Evolutionary conservation across 257 asterid genomes (phyloP), one percentile per base, ranked within the genome.

Genomic region (Plantago elongata): DNA sequence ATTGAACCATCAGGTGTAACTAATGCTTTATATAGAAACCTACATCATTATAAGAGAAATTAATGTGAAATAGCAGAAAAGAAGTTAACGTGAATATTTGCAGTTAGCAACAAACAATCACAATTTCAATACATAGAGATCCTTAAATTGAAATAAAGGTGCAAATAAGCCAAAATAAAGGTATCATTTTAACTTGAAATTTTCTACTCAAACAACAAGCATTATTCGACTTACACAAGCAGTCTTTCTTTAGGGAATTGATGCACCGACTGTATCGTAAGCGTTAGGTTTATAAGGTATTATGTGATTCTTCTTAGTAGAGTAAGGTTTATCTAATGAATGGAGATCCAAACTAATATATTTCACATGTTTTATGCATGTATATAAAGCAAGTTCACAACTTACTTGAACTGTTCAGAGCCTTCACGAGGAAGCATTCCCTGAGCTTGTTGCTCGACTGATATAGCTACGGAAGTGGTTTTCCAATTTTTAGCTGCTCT

Each of bases 11-110:
- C 52, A 0, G 70, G 79, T 42, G 50, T 54, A 13, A 81, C 64
- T 70, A 85, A 57, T 15, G 94, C 81, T 69, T 79, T 77, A 56
- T 79, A 74, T 9, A 83, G 87, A 73, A 64, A 83, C 73, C 89
- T 86, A 65, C 43, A 61, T 63, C 61, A 61, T 50, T 17, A 54
- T 40, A 51, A 45, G 38, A 51, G 6, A 60, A 9, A 63, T 13
- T 8, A 10, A 48, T 11, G 22, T 4, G 29, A 18, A 34, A 6
- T n/a, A 61, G 7, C 13, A 29, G 42, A 12, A 29, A 16, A 54
- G 13, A 13, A 9, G 34, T 17, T 22, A 13, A 34, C 8, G 40
- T 34, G 5, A 7, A 34, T 34, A 34, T 34, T 3, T 34, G 40
- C 40, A 4, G 4, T 34, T 34, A 34, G 5, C 8, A 22, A 34